Percentiles rank a stretch among this genome's conserved stretches.
Conservation (phyloP, 805 yeast species). For the Nakazawaea populi region DNA sequence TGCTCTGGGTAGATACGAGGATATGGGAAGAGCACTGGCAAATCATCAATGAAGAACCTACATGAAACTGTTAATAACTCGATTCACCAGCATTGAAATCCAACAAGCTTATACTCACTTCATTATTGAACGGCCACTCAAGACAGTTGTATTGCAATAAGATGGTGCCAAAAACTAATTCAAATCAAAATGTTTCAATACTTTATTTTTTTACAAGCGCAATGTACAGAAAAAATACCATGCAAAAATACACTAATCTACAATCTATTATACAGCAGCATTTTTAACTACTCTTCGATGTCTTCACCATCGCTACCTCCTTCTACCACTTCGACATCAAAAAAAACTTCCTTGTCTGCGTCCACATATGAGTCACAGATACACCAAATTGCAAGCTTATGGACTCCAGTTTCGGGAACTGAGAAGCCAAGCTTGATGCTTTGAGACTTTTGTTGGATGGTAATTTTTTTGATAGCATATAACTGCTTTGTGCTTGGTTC, state of each 20-base stretch:
- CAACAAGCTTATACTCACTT: neutral
- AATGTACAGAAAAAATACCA: too few species aligned
- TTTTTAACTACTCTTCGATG: neutral
- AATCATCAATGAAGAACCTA: conserved; percentile 89
- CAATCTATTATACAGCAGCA: neutral
- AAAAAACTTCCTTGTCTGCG: conserved; percentile 75
- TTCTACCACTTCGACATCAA: conserved; percentile 40
- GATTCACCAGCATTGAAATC: neutral
- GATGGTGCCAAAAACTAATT: too few species aligned
- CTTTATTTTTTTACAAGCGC: too few species aligned
- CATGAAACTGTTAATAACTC: neutral
- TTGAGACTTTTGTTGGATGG: conserved; percentile 47
- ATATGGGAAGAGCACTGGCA: conserved; percentile 94
- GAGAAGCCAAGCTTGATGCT: conserved; percentile 47
- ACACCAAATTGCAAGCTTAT: conserved; percentile 69
- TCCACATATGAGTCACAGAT: conserved; percentile 91
- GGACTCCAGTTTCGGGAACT: conserved; percentile 56
- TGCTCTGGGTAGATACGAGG: conserved; percentile 98
- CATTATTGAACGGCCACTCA: neutral
- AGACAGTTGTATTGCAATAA: too few species aligned
- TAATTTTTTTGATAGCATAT: conserved; percentile 65
- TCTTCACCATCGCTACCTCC: conserved; percentile 21
- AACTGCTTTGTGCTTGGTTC: conserved; percentile 52
- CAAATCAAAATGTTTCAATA: too few species aligned
- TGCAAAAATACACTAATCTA: neutral